Conservation (phyloP, 1,284 basidiomycete species). For the Rhodotorula sp. region DNA sequence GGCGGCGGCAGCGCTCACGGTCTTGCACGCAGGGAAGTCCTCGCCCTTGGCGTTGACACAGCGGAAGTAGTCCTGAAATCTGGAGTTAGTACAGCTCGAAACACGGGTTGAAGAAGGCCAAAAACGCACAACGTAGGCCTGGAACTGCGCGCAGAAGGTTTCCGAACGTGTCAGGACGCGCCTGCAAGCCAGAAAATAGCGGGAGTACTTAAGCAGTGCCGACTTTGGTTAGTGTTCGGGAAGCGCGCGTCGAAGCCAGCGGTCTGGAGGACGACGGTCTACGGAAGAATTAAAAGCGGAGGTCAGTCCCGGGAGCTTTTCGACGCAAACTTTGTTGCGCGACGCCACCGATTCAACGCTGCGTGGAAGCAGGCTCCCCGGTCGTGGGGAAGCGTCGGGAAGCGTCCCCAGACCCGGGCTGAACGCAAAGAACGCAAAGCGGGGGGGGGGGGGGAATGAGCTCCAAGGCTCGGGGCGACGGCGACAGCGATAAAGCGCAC, state of each 20-base stretch:
- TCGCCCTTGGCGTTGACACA: conserved; percentile 97
- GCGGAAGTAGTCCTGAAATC: conserved; percentile 78
- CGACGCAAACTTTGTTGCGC: too few species aligned
- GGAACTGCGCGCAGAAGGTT: conserved; percentile 57
- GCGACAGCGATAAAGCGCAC: too few species aligned
- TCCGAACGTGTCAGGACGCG: too few species aligned
- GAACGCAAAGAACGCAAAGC: too few species aligned
- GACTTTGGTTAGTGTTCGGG: conserved; percentile 93
- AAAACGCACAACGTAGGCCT: conserved; percentile 77
- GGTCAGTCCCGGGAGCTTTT: too few species aligned
- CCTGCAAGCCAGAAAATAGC: too few species aligned
- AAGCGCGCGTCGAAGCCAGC: conserved; percentile 71
- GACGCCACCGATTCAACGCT: too few species aligned
- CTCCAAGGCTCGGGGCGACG: too few species aligned
- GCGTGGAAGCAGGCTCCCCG: too few species aligned
- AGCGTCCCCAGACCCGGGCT: too few species aligned
- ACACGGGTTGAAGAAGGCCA: not conserved
- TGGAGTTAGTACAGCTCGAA: not conserved
- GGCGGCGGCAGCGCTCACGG: conserved; percentile 31
- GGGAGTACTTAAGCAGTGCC: conserved; percentile 71
- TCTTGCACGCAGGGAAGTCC: conserved; percentile 96
- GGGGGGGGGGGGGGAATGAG: too few species aligned
- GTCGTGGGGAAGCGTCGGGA: too few species aligned
- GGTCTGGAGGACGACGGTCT: conserved; percentile 72
- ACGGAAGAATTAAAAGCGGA: not conserved